Base-by-base conservation (phyloP, 768 basidiomycete species). In the Nidularia sp. region DNA sequence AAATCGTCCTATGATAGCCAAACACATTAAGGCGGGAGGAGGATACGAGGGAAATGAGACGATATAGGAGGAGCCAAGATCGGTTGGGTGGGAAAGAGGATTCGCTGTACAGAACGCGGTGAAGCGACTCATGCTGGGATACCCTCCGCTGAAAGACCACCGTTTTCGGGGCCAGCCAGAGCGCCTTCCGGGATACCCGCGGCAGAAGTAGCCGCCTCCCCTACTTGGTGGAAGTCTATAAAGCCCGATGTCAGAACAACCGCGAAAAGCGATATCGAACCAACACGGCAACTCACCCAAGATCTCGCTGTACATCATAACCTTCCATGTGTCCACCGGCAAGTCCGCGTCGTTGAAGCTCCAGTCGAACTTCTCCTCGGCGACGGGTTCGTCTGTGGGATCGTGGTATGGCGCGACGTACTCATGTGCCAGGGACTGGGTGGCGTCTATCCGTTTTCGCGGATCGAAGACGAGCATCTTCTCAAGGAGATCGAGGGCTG, bases 291-390 rank as follows among this genome's bases (percentile, higher is more conserved):
- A 52, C 86, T 56, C 62, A 93, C 94, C 93, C 9, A 98, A 77
- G 57, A 98, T 98, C 71, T 99, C 96, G 61, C 87, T 90, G 76
- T 98, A 98, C 96, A 99, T 99, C 97, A 99, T 99, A 65, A 97
- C 96, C 73, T 98, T 98, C 97, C 97, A 99, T 1, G 93, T 96
- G 63, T 99, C 97, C 8, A 98, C 90, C 0, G 97, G 97, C 44
- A 99, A 77, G 68, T 99, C 97, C 15, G 97, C 97, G 57, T 99
- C 97, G 69, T 99, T 99, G 83, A 99, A 99, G 62, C 87, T 90
- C 97, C 97, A 99, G 70, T 99, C 97, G 62, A 99, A 99, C 64
- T 90, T 88, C 66, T 98, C 94, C 13, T 77, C 83, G 9, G 97
- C 92, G 15, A 87, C 85, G 6, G 97, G 97, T 66, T 99, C 97